phyloP scores from a whole-genome alignment of 208 protist genomes.

The Spongospora subterranea region DNA sequence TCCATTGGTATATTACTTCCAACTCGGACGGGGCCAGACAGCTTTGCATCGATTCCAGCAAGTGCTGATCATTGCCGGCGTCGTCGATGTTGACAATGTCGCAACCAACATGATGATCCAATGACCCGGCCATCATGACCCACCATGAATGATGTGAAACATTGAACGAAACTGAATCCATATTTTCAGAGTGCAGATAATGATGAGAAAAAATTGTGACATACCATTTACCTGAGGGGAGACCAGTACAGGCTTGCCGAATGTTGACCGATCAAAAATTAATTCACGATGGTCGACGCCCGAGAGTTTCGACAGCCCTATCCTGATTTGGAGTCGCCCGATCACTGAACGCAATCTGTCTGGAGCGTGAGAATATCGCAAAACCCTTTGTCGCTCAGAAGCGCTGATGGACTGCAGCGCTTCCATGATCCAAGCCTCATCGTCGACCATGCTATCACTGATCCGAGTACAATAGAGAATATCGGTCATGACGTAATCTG shows the following conservation, averaged over 20 bases:
- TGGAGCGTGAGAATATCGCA: background rate
- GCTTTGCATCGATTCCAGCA: background rate
- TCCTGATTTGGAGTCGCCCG: constrained; percentile 25
- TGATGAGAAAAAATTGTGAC: background rate
- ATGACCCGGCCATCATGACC: background rate
- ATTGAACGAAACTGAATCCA: background rate
- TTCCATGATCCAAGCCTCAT: too few relatives aligned
- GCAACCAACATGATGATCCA: background rate
- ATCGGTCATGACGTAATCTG: too few relatives aligned
- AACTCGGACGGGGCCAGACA: background rate
- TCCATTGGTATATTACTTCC: background rate
- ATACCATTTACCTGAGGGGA: background rate
- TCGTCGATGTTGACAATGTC: background rate
- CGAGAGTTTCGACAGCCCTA: background rate
- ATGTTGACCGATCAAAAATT: background rate
- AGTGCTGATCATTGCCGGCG: background rate
- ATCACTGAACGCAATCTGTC: background rate
- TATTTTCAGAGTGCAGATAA: background rate
- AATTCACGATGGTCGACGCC: background rate
- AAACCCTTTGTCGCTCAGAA: too few relatives aligned
- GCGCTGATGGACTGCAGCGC: too few relatives aligned
- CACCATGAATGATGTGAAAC: background rate
- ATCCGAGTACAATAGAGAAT: too few relatives aligned
- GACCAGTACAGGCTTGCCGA: background rate
- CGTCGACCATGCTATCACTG: too few relatives aligned